Percentiles rank a stretch among this genome's conserved stretches.
phyloP scores from a whole-genome alignment of 495 filamentous ascomycete genomes.

The Aspergillus biplanus region DNA sequence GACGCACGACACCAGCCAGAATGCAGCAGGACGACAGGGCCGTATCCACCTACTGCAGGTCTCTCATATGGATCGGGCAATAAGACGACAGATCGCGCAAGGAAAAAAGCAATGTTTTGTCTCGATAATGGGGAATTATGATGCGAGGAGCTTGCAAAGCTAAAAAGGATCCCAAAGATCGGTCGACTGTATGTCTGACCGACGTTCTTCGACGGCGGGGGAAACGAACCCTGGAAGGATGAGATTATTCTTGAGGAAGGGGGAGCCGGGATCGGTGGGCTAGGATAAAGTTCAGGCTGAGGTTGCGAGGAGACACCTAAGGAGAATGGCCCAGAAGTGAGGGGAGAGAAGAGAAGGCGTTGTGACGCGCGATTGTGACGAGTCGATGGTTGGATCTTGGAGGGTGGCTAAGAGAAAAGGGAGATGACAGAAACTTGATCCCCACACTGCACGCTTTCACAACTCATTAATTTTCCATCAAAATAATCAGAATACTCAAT shows the following conservation, averaged over 20 bases:
- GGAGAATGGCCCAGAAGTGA: slow-evolving; percentile 4
- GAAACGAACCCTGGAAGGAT: slow-evolving; percentile 8
- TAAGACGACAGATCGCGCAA: slow-evolving; percentile 24
- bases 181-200: slow-evolving; percentile 19
- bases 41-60: slow-evolving; percentile 23
- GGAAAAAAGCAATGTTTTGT: slow-evolving; percentile 26
- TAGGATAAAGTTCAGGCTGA: slow-evolving; percentile 10
- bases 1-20: slow-evolving; percentile 32
- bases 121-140: slow-evolving; percentile 16
- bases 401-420: slow-evolving; percentile 26
- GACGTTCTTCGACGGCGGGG: slow-evolving; percentile 14
- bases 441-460: slow-evolving; percentile 25
- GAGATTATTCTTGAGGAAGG: slow-evolving; percentile 11
- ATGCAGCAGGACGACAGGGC: slow-evolving; percentile 21
- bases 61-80: slow-evolving; percentile 15
- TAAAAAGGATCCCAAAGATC: slow-evolving; percentile 17
- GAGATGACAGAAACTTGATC: slow-evolving; percentile 21
- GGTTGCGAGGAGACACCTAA: slow-evolving; percentile 9
- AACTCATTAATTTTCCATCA: neutral
- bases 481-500: slow-evolving; percentile 4
- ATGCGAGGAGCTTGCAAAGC: slow-evolving; percentile 23
- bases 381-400: slow-evolving; percentile 28
- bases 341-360: slow-evolving; percentile 25
- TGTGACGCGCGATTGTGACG: slow-evolving; percentile 35
- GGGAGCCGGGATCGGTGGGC: neutral